phyloP scores from a whole-genome alignment of 306 rosid genomes.

The Spatholobus suberectus region DNA sequence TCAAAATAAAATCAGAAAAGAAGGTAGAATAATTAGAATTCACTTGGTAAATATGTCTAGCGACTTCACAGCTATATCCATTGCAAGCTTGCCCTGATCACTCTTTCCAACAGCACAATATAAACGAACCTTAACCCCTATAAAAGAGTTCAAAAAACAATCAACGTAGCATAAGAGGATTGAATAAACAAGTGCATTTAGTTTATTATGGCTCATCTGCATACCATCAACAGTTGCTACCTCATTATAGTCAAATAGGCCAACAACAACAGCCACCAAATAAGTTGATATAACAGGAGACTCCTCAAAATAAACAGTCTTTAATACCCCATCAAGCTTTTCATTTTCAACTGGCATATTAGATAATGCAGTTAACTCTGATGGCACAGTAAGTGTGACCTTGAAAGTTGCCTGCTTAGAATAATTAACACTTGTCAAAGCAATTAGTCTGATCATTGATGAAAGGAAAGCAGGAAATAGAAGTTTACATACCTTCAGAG shows the following conservation, averaged over 20 bases:
- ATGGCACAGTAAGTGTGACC: slow-evolving; percentile 59
- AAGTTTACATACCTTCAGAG: slow-evolving; percentile 53
- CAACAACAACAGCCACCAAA: slow-evolving; percentile 67
- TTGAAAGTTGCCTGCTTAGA: slow-evolving; percentile 68
- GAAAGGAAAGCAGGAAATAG: background rate
- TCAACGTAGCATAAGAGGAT: background rate
- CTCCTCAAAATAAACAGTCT: slow-evolving; percentile 60
- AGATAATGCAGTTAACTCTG: slow-evolving; percentile 65
- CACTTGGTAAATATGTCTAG: slow-evolving; percentile 58
- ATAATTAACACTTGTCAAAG: slow-evolving; percentile 1
- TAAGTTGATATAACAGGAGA: slow-evolving; percentile 77
- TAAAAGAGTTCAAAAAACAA: slow-evolving; percentile 15
- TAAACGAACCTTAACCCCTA: slow-evolving; percentile 62
- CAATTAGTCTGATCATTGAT: background rate
- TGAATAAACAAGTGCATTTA: background rate
- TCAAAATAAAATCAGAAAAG: slow-evolving; percentile 6
- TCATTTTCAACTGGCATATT: slow-evolving; percentile 67
- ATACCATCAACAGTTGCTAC: slow-evolving; percentile 57
- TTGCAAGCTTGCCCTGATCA: slow-evolving; percentile 59
- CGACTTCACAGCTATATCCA: slow-evolving; percentile 59
- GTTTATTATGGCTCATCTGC: background rate
- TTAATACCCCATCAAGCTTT: slow-evolving; percentile 53
- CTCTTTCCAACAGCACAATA: slow-evolving; percentile 66
- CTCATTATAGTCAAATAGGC: slow-evolving; percentile 63
- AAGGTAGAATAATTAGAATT: background rate